Conservation (phyloP, 176 grass and related monocot genomes). For the Themeda triandra region DNA sequence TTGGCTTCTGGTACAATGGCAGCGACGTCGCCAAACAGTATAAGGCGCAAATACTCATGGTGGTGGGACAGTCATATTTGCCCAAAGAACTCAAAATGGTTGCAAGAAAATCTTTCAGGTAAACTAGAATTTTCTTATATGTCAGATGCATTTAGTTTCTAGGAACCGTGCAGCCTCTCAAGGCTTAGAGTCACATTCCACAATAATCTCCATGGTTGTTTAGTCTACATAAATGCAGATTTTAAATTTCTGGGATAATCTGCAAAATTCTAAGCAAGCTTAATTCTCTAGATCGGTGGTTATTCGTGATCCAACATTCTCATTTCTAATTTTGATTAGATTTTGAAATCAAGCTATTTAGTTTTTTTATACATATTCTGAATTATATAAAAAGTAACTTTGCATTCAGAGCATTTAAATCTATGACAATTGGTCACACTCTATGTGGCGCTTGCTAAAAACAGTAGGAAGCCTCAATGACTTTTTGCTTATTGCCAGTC, state of each 20-base stretch:
- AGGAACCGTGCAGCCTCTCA: no score
- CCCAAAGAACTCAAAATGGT: conserved; percentile 92
- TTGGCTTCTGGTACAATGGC: conserved; percentile 52
- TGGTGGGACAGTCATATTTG: conserved; percentile 96
- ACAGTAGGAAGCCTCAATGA: background rate
- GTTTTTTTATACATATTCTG: background rate
- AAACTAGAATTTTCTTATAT: conserved; percentile 15
- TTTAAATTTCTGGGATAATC: background rate
- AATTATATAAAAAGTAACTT: background rate
- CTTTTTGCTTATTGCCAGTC: background rate
- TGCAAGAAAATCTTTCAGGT: conserved; percentile 94
- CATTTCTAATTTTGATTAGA: background rate
- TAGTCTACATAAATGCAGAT: background rate
- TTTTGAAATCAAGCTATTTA: background rate
- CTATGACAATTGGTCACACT: background rate
- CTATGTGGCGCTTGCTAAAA: background rate
- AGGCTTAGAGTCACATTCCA: no score
- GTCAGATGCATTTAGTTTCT: background rate
- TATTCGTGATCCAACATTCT: background rate
- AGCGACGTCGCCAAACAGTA: conserved; percentile 48
- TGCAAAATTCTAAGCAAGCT: background rate
- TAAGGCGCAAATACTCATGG: conserved; percentile 76
- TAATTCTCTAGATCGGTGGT: background rate
- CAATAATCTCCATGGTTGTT: conserved; percentile 1
- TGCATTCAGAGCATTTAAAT: background rate